phyloP scores from a whole-genome alignment of 2,329 filamentous ascomycete genomes.

The Dactylella cylindrospora region DNA sequence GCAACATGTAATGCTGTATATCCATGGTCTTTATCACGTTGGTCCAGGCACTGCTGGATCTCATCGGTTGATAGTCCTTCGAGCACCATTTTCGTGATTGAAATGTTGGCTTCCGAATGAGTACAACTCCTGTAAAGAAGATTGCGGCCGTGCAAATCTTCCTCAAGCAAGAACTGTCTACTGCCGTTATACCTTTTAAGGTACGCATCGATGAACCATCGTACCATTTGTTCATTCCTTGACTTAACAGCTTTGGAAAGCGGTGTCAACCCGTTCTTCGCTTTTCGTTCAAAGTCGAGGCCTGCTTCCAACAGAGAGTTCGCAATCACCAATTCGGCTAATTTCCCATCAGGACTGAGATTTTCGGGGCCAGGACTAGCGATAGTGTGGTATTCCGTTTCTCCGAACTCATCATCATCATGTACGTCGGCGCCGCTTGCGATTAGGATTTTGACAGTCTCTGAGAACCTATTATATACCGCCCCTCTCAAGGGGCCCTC shows the following conservation, averaged over 20 bases:
- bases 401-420: background rate
- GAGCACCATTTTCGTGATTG: background rate
- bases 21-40: background rate
- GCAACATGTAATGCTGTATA: background rate
- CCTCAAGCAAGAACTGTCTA: background rate
- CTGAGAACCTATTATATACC: background rate
- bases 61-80: background rate
- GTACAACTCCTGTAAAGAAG: background rate
- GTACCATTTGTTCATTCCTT: background rate
- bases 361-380: background rate
- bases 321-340: background rate
- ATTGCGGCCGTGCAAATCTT: background rate
- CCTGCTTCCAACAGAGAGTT: conserved; percentile 5
- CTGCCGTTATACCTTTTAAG: background rate
- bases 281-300: background rate
- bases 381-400: background rate
- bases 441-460: background rate
- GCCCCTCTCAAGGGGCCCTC: background rate
- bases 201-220: background rate
- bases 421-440: conserved; percentile 2
- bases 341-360: background rate
- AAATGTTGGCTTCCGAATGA: background rate
- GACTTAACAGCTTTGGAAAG: background rate
- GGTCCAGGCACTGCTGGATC: background rate
- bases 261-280: background rate